phyloP scores from a whole-genome alignment of 441 rosid species.

The Hura crepitans region DNA sequence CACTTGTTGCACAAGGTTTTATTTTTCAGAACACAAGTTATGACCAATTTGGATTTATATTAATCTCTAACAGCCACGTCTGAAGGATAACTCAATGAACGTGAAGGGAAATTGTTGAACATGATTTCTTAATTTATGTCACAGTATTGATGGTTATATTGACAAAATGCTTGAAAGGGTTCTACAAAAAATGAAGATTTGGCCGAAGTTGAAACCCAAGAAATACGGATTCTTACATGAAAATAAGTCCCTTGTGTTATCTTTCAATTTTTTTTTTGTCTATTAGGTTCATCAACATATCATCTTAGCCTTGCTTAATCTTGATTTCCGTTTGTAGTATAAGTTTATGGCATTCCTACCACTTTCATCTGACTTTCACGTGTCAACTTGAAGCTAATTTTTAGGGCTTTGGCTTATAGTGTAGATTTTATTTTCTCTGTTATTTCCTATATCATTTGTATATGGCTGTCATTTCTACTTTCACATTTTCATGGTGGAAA shows the following conservation, averaged over 20 bases:
- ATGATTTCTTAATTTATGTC: background rate
- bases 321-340: background rate
- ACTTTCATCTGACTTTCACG: conserved; percentile 4
- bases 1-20: background rate
- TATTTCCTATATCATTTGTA: background rate
- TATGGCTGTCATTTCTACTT: background rate
- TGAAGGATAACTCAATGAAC: background rate
- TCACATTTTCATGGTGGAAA: background rate
- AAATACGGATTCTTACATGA: background rate
- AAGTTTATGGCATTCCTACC: background rate
- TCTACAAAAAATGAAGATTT: background rate
- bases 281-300: background rate
- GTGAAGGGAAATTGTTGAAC: background rate
- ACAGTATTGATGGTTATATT: background rate
- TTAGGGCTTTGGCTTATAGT: background rate
- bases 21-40: too few relatives aligned
- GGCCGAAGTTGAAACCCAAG: background rate
- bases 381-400: conserved; percentile 7
- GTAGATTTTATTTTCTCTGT: conserved; percentile 4
- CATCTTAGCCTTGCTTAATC: background rate
- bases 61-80: background rate
- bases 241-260: background rate
- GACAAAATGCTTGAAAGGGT: background rate
- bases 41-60: background rate
- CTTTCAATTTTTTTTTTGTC: background rate